Evolutionary conservation across 2,329 filamentous ascomycete genomes (phyloP), one percentile per base, ranked within the genome.

Genomic region (Cephalotrichum gorgonifer): DNA sequence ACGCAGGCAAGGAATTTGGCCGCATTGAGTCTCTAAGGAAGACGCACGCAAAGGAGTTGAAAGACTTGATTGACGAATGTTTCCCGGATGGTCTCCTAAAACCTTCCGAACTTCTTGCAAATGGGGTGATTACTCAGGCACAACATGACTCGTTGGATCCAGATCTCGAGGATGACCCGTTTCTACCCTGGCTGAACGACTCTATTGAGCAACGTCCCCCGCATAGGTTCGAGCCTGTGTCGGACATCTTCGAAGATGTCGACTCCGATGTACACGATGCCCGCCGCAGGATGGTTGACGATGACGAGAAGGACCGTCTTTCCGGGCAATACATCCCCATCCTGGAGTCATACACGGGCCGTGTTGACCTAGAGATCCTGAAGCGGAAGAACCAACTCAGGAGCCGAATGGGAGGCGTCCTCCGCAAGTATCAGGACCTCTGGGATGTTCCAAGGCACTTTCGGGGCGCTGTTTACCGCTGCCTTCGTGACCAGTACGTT

Each of bases 391-490:
- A n/a, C n/a, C n/a, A n/a, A 6, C 25, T 53, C 6, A 50, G 47
- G 50, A 42, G n/a, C 2, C 43, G 48, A 15, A 43, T 58, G 45
- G 12, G 35, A 23, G 25, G 48, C 44, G n/a, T 50, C 6, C 53
- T 63, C 1, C 41, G 22, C 7, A 35, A 45, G 4, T 44, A 55
- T 22, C 45, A 69, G 0, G 74, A 90, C 54, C 62, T 91, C 15
- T 86, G 78, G 64, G 68, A 73, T 0, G 76, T 91, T 11, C 71
- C 73, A 0, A 56, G 64, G 0, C 61, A 65, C 3, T 62, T 73
- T 17, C 79, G 88, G 6, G 82, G 82, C 0, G 68, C 72, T 1
- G 69, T 91, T 0, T 94, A 90, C 62, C 75, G 78, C 41, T 68
- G 77, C 49, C 73, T 91, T 49, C 78, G 83, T 54, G 64, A 70